Percentiles rank a stretch among this genome's conserved stretches.
These are phyloP conservation scores for Apiospora arundinis DNA, from an alignment of 2,329 filamentous ascomycete genomes.

Conservation along the genomic window DNA sequence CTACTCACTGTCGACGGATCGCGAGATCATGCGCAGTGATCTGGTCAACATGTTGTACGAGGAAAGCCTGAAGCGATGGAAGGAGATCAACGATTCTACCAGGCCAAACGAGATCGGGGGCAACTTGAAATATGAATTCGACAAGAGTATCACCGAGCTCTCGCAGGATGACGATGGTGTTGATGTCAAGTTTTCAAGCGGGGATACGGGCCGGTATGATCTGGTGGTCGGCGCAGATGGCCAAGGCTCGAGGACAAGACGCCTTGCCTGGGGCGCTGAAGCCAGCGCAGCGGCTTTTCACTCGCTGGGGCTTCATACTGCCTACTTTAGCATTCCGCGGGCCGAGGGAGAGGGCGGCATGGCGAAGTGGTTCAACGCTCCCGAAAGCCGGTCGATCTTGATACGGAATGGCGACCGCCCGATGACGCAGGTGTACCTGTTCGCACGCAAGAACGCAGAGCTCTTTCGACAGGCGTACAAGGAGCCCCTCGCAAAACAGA, in stretches of 20 bases:
- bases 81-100: slow-evolving; percentile 27
- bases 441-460: slow-evolving; percentile 29
- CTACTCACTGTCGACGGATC: slow-evolving; percentile 59
- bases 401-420: slow-evolving; percentile 44
- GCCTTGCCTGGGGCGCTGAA: slow-evolving; percentile 41
- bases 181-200: slow-evolving; percentile 50
- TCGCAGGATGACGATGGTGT: slow-evolving; percentile 43
- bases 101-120: slow-evolving; percentile 33
- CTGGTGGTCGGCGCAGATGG: slow-evolving; percentile 63
- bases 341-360: slow-evolving; percentile 37
- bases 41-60: slow-evolving; percentile 58
- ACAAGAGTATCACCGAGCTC: slow-evolving; percentile 38
- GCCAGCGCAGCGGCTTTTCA: slow-evolving; percentile 37
- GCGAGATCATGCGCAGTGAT: slow-evolving; percentile 65
- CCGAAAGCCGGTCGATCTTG: slow-evolving; percentile 45
- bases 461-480: slow-evolving; percentile 25
- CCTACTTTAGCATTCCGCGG: slow-evolving; percentile 48
- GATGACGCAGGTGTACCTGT: slow-evolving; percentile 45
- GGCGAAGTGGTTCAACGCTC: slow-evolving; percentile 43
- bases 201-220: slow-evolving; percentile 51
- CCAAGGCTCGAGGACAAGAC: slow-evolving; percentile 53
- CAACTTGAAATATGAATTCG: slow-evolving; percentile 42
- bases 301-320: slow-evolving; percentile 41
- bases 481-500: slow-evolving; percentile 31
- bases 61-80: slow-evolving; percentile 35